These are phyloP conservation scores for Vitellaria paradoxa DNA, from an alignment of 179 eudicot genomes.

Conservation along the genomic window DNA sequence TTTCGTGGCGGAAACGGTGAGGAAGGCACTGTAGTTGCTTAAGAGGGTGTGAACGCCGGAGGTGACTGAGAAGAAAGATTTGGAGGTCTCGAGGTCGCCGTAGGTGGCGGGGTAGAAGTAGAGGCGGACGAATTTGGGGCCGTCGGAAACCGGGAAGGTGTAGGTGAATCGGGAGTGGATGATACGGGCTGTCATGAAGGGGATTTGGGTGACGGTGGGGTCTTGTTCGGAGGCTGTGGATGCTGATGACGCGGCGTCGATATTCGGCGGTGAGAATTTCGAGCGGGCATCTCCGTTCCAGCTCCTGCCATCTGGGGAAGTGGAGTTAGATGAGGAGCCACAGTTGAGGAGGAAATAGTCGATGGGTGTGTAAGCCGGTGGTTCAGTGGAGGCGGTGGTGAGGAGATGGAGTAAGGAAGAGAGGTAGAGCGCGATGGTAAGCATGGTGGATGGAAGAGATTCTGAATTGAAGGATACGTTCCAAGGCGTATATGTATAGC, in stretches of 20 bases:
- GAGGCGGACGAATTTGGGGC: slow-evolving; percentile 38
- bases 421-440: not conserved
- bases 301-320: slow-evolving; percentile 34
- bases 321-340: slow-evolving; percentile 29
- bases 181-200: slow-evolving; percentile 46
- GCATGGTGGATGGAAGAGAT: not conserved
- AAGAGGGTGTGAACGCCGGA: slow-evolving; percentile 25
- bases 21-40: slow-evolving; percentile 31
- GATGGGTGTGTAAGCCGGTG: slow-evolving; percentile 10
- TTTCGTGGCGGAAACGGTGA: not conserved
- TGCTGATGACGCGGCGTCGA: not conserved
- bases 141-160: slow-evolving; percentile 24
- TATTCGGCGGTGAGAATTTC: slow-evolving; percentile 9
- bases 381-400: not conserved
- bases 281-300: slow-evolving; percentile 32
- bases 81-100: slow-evolving; percentile 1
- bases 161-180: slow-evolving; percentile 31
- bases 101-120: slow-evolving; percentile 31
- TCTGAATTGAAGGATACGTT: too few species aligned
- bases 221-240: slow-evolving; percentile 37
- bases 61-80: slow-evolving; percentile 26
- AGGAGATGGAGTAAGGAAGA: not conserved
- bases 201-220: slow-evolving; percentile 42
- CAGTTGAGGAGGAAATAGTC: slow-evolving; percentile 27
- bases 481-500: too few species aligned